Evolutionary conservation across 1,284 basidiomycete genomes (phyloP), one percentile per base, ranked within the genome.

Genomic region (Trametes polyzona): DNA sequence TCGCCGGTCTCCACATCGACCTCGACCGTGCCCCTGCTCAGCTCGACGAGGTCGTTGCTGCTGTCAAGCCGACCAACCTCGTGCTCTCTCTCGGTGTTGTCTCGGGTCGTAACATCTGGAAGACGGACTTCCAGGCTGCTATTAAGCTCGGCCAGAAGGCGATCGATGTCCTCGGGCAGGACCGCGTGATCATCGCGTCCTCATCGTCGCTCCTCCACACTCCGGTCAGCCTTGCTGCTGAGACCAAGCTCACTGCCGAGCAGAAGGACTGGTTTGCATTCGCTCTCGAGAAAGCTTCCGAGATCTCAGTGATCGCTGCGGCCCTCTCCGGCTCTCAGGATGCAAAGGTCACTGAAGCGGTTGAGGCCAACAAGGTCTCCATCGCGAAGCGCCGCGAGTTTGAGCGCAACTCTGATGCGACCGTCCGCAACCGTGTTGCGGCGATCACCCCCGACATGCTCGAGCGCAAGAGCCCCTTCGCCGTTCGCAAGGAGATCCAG

Each of bases 21-120:
- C 88, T 99, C 65, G 91, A 94, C 80, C 94, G 96, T 77, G 94
- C 91, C 62, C 92, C 96, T 52, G 83, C 77, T 65, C 96, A 99
- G 78, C 88, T 99, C 67, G 91, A 94, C 58, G 81, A 83, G 47
- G 93, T 95, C 62, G 65, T 98, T 61, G 82, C 83, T 51, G 95
- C 95, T 59, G 74, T 98, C 75, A 96, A 95, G 83, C 71, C 82
- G 61, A 95, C 92, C 65, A 79, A 80, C 73, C 85, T 96, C 65
- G 75, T 88, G 62, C 83, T 99, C 57, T 99, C 97, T 57, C 90
- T 99, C 64, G 97, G 97, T 80, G 76, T 99, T 63, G 93, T 99
- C 64, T 99, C 97, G 40, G 97, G 97, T 62, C 95, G 97, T 73
- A 99, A 99, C 84, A 95, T 99, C 80, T 99, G 97, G 97, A 99